These are phyloP conservation scores for Cutaneotrichosporon sp. DNA, from an alignment of 1,284 basidiomycete genomes.

Conservation along the genomic window DNA sequence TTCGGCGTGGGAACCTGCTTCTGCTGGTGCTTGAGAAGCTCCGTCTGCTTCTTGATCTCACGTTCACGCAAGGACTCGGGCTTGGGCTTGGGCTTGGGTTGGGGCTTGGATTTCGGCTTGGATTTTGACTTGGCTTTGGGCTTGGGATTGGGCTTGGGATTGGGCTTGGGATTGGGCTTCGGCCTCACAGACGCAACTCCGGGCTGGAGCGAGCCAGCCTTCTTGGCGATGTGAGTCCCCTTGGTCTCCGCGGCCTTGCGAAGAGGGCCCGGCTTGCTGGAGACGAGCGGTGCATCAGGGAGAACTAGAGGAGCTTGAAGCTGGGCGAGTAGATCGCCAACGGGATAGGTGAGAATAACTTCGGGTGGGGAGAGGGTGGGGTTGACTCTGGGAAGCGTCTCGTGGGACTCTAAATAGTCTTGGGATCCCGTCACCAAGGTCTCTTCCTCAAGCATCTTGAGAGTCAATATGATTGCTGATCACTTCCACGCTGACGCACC, in stretches of 20 bases:
- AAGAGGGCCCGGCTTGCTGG: not conserved
- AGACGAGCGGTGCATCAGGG: too few species aligned
- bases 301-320: too few species aligned
- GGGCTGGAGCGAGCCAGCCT: not conserved
- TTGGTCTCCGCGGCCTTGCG: not conserved
- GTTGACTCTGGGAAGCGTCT: too few species aligned
- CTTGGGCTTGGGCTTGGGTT: constrained; percentile 8
- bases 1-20: constrained; percentile 3
- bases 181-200: not conserved
- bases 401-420: too few species aligned
- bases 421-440: too few species aligned
- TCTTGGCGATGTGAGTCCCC: not conserved
- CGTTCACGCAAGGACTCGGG: not conserved
- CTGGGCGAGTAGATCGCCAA: too few species aligned
- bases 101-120: constrained; percentile 7
- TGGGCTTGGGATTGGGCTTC: too few species aligned
- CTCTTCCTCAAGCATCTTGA: too few species aligned
- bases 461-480: too few species aligned
- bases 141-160: too few species aligned
- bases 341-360: constrained; percentile 3
- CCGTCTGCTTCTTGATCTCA: not conserved
- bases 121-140: not conserved
- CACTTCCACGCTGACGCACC: not conserved
- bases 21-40: not conserved
- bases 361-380: not conserved